A percentile compares a stretch with the other conserved stretches of the same genome.
These are phyloP conservation scores for Ogataea angusta DNA, from an alignment of 805 yeast species.

Conservation along the genomic window DNA sequence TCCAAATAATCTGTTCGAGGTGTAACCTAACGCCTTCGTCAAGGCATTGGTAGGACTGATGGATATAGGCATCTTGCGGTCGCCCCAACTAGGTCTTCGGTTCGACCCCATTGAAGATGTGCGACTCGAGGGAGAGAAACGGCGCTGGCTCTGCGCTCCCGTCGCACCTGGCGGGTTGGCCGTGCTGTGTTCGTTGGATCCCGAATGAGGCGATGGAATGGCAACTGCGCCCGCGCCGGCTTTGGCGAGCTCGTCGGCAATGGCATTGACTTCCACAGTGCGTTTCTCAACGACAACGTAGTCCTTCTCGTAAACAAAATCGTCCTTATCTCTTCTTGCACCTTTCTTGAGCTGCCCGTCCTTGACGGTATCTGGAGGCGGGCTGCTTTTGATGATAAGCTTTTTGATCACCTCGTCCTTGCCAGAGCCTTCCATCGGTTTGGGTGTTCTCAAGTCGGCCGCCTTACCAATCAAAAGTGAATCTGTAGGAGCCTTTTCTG, in stretches of 20 bases:
- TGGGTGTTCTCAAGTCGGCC: slow-evolving; percentile 14
- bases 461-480: slow-evolving; percentile 19
- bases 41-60: slow-evolving; percentile 85
- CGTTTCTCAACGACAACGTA: slow-evolving; percentile 94
- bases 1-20: slow-evolving; percentile 88
- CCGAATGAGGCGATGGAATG: slow-evolving; percentile 18
- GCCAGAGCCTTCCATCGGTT: slow-evolving; percentile 21
- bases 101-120: slow-evolving; percentile 45
- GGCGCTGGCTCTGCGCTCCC: slow-evolving; percentile 29
- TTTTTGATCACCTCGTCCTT: slow-evolving; percentile 45
- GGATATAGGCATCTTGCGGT: slow-evolving; percentile 63
- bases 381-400: slow-evolving; percentile 42
- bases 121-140: slow-evolving; percentile 39
- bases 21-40: slow-evolving; percentile 81
- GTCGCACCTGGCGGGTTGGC: neutral
- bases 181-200: neutral
- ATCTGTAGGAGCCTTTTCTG: slow-evolving; percentile 13
- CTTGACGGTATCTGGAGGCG: slow-evolving; percentile 34
- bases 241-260: slow-evolving; percentile 86
- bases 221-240: slow-evolving; percentile 43
- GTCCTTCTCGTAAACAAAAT: slow-evolving; percentile 66
- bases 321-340: slow-evolving; percentile 27
- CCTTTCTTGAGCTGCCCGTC: slow-evolving; percentile 6
- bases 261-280: slow-evolving; percentile 90
- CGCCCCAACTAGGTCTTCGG: slow-evolving; percentile 61